phyloP scores from a whole-genome alignment of 176 grass and related monocot genomes.

The Zea mays region Zm-B73-REFERENCE-NAM-5.0 NC_050101.1:180387501-180388000 shows the following conservation, averaged over 20 bases:
- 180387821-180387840: background rate
- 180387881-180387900: background rate
- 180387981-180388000: background rate
- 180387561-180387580: background rate
- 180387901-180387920: slow-evolving; percentile 9
- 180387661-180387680: background rate
- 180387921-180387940: background rate
- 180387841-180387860: background rate
- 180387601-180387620: slow-evolving; percentile 3
- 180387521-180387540: background rate
- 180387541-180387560: background rate
- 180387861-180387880: background rate
- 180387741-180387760: background rate
- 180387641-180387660: background rate
- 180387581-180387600: background rate
- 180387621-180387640: background rate
- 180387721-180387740: no score
- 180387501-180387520: slow-evolving; percentile 16
- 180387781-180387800: background rate
- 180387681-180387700: slow-evolving; percentile 8
- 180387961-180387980: background rate
- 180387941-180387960: background rate
- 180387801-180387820: background rate
- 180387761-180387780: background rate
- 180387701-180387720: background rate